phyloP scores from a whole-genome alignment of 2,329 filamentous ascomycete genomes.

The Hymenoscyphus repandus region DNA sequence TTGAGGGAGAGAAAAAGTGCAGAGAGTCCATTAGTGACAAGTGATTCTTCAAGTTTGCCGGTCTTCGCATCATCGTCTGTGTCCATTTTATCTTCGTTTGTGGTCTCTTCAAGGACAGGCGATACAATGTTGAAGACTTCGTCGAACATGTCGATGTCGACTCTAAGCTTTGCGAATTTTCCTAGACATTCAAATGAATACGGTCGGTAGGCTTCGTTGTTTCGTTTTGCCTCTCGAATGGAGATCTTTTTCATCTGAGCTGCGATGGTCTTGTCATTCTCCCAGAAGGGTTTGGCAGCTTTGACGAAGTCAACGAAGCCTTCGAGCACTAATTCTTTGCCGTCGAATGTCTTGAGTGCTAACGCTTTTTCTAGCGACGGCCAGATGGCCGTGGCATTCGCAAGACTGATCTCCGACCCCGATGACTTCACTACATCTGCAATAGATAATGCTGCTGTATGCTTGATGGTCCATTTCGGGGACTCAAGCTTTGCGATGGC shows the following conservation, averaged over 20 bases:
- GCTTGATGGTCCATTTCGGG: conserved; percentile 84
- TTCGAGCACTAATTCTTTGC: conserved; percentile 79
- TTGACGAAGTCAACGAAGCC: conserved; percentile 75
- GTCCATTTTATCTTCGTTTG: conserved; percentile 63
- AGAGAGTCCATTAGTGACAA: conserved; percentile 28
- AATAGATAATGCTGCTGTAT: conserved; percentile 76
- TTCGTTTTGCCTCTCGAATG: conserved; percentile 83
- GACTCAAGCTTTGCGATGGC: conserved; percentile 66
- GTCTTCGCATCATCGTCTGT: conserved; percentile 26
- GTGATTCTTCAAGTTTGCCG: conserved; percentile 22
- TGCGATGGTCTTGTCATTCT: conserved; percentile 45
- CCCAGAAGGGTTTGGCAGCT: conserved; percentile 55
- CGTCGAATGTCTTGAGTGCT: conserved; percentile 84
- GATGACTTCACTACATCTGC: conserved; percentile 68
- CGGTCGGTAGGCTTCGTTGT: conserved; percentile 78
- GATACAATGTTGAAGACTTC: conserved; percentile 61
- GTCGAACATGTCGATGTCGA: conserved; percentile 64
- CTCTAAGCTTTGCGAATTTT: conserved; percentile 61
- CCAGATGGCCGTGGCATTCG: conserved; percentile 66
- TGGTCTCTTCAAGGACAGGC: conserved; percentile 54
- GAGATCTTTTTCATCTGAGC: conserved; percentile 73
- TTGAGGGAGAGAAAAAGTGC: conserved; percentile 31
- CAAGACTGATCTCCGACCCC: conserved; percentile 54
- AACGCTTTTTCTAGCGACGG: conserved; percentile 76
- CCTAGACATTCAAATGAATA: conserved; percentile 70